These are phyloP conservation scores for Pterocarpus santalinus DNA, from an alignment of 306 rosid species.

Conservation along the genomic window DNA sequence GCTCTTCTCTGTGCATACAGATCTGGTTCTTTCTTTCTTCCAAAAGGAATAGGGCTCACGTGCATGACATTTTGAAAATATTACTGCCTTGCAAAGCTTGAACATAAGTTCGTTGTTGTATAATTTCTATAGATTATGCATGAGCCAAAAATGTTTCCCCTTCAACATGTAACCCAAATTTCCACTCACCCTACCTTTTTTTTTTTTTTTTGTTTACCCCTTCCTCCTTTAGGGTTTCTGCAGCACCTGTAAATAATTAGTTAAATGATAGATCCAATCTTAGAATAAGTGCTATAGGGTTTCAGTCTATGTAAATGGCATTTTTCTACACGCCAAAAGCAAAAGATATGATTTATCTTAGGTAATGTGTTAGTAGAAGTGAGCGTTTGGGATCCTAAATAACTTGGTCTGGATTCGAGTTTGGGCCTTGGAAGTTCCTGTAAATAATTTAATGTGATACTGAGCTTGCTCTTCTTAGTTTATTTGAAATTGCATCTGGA, in stretches of 20 bases:
- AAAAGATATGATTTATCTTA: slow-evolving; percentile 1
- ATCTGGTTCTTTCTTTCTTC: slow-evolving; percentile 93
- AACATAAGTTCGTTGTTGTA: slow-evolving; percentile 69
- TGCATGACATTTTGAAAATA: slow-evolving; percentile 32
- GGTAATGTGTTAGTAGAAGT: background rate
- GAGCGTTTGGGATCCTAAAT: background rate
- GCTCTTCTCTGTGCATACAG: slow-evolving; percentile 92
- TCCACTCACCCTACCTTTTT: background rate
- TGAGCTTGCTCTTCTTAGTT: background rate
- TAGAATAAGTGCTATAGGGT: slow-evolving; percentile 35
- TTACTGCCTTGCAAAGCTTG: slow-evolving; percentile 48
- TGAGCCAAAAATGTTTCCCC: slow-evolving; percentile 44
- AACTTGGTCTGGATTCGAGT: background rate
- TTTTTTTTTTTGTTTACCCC: no score
- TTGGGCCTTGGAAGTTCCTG: background rate
- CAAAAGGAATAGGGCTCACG: slow-evolving; percentile 76
- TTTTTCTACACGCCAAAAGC: slow-evolving; percentile 33
- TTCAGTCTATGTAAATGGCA: slow-evolving; percentile 48
- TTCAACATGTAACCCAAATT: slow-evolving; percentile 35
- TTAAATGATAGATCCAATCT: slow-evolving; percentile 17
- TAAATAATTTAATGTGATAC: background rate
- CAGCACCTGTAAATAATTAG: slow-evolving; percentile 53
- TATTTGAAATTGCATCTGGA: no score
- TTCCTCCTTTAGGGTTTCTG: slow-evolving; percentile 2
- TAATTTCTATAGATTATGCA: slow-evolving; percentile 46